Base-by-base conservation (phyloP, 2,329 filamentous ascomycete species). In the Diaporthe sp. region DNA sequence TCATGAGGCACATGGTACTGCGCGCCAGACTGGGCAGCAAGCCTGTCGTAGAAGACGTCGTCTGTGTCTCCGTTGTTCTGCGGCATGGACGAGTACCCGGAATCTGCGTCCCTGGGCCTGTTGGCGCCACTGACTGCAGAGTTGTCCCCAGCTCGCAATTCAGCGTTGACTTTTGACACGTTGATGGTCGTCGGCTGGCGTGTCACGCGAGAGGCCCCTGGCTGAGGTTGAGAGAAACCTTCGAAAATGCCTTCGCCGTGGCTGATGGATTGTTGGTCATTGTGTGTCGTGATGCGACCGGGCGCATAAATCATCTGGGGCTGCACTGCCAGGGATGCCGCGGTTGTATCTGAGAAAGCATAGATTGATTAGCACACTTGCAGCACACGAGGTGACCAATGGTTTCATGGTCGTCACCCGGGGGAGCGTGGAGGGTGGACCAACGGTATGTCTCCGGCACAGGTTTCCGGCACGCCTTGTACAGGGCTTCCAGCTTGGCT, bases 401-500 rank as follows among this genome's bases (percentile, higher is more conserved):
- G 22, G 3, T 22, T 68, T 17, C 4, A 10, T 13, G 60, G 17
- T 15, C 7, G 6, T 10, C 17, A 25, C 8, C 13, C 7, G 34
- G 34, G 34, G 34, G 34, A 4, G 28, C 2, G 28, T 28, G 28
- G 28, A 28, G 31, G 5, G 3, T 68, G 4, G 49, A 70, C 65
- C 15, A 70, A 70, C 65, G n/a, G n/a, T 70, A 70, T 25, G 46
- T 42, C 8, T 55, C 34, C 49, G 65, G 65, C n/a, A 55, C 22
- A 13, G 49, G 65, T 10, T 55, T 70, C 1, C 49, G 13, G 22
- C 65, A 70, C 4, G 65, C 65, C 34, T 42, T 19, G 22, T 70
- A 70, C 31, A 70, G 49, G n/a, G 65, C 65, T 22, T 42, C 15
- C n/a, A 70, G 34, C 65, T 70, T 70, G 15, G 15, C n/a, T 0